These are phyloP conservation scores for Lagenidium giganteum DNA, from an alignment of 352 stramenopile genomes.

Conservation along the genomic window DNA sequence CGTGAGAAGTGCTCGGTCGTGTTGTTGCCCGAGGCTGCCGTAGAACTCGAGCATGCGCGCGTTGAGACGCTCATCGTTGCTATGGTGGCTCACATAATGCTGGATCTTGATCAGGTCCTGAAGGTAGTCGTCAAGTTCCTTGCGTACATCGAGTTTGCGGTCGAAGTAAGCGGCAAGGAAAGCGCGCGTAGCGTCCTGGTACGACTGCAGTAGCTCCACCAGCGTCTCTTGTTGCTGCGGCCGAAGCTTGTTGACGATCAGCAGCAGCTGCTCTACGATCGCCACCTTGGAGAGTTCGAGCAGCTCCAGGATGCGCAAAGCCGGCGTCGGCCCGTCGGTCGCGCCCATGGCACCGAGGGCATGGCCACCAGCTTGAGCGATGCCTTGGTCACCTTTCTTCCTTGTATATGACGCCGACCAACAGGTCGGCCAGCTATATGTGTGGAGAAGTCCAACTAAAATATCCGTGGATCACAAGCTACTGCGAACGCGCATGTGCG, in stretches of 20 bases:
- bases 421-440: no score
- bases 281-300: conserved; percentile 30
- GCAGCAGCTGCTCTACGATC: conserved; percentile 26
- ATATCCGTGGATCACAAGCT: no score
- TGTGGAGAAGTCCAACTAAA: no score
- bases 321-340: no score
- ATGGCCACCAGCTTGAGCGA: no score
- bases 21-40: conserved; percentile 28
- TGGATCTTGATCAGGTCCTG: conserved; percentile 55
- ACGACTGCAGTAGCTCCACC: not conserved
- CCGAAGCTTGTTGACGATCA: conserved; percentile 39
- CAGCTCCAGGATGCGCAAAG: conserved; percentile 30
- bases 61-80: conserved; percentile 20
- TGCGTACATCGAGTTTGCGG: conserved; percentile 44
- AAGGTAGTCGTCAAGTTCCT: conserved; percentile 55
- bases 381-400: no score
- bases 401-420: no score
- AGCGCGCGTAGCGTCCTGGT: no score
- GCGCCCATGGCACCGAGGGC: no score
- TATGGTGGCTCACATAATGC: conserved; percentile 37
- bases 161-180: conserved; percentile 36
- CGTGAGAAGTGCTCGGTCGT: conserved; percentile 36
- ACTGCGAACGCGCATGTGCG: no score
- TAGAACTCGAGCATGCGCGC: conserved; percentile 33
- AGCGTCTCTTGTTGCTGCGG: conserved; percentile 37